Evolutionary conservation across 2,329 filamentous ascomycete genomes (phyloP).

Genomic region (Amesomyces nigricolor): DNA sequence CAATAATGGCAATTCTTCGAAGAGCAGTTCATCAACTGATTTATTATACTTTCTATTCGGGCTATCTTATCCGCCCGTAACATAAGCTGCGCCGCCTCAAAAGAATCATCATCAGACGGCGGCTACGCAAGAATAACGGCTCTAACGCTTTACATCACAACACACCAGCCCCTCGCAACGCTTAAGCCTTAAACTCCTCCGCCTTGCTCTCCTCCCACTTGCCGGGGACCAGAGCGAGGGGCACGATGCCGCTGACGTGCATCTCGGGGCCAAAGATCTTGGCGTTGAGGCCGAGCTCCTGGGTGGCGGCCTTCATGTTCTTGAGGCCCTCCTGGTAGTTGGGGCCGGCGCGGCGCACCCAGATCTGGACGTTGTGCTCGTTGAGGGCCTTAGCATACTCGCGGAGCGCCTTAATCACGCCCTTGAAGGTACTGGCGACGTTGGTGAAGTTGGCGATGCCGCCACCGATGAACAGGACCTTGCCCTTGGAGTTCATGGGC

Average conservation of each 20-base stretch:
- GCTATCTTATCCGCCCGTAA: conserved; percentile 1
- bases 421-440: conserved; percentile 98
- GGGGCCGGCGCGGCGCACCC: conserved; percentile 83
- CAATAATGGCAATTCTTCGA: no score
- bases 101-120: conserved; percentile 5
- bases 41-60: conserved; percentile 21
- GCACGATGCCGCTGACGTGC: conserved; percentile 96
- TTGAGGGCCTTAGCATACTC: conserved; percentile 79
- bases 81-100: conserved; percentile 12
- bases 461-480: conserved; percentile 98
- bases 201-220: conserved; percentile 57
- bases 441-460: conserved; percentile 99
- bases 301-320: conserved; percentile 97
- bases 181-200: conserved; percentile 56
- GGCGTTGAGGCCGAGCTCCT: conserved; percentile 77
- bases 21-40: conserved; percentile 1
- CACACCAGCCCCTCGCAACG: conserved; percentile 4
- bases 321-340: conserved; percentile 99
- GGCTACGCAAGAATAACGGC: conserved; percentile 10
- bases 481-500: conserved; percentile 78
- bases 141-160: neutral
- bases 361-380: conserved; percentile 98
- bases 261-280: conserved; percentile 70
- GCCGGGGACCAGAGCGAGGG: conserved; percentile 70
- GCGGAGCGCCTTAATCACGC: conserved; percentile 91